Percentiles rank a stretch among this genome's conserved stretches.
Conservation (phyloP, 805 yeast genomes). For the Ogataea nitratoaversa region DNA sequence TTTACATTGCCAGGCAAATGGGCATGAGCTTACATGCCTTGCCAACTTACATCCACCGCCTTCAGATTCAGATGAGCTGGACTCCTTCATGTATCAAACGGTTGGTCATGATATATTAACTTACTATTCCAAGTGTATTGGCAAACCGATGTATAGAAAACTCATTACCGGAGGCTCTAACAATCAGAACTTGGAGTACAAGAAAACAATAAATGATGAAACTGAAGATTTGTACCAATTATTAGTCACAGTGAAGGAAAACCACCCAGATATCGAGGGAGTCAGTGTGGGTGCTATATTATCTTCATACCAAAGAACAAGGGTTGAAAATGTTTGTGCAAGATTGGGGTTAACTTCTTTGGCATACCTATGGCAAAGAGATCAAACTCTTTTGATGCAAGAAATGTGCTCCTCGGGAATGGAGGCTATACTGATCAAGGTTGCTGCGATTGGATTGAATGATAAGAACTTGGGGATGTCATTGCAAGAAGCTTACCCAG, state of each 20-base stretch:
- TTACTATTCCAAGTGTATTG: slow-evolving; percentile 63
- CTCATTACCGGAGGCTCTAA: slow-evolving; percentile 59
- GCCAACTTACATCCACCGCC: slow-evolving; percentile 74
- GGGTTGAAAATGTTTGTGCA: slow-evolving; percentile 88
- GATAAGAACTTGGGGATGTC: slow-evolving; percentile 64
- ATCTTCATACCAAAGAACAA: slow-evolving; percentile 89
- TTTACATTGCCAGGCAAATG: slow-evolving; percentile 76
- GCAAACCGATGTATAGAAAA: slow-evolving; percentile 73
- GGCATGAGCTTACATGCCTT: slow-evolving; percentile 80
- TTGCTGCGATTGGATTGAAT: slow-evolving; percentile 85
- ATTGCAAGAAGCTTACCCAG: slow-evolving; percentile 58
- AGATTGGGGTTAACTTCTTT: slow-evolving; percentile 65
- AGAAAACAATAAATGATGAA: slow-evolving; percentile 68
- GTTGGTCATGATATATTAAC: slow-evolving; percentile 84
- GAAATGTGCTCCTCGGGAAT: slow-evolving; percentile 68
- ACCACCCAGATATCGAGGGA: slow-evolving; percentile 72
- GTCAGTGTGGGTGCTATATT: slow-evolving; percentile 95
- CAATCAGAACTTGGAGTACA: slow-evolving; percentile 66
- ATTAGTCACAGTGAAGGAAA: slow-evolving; percentile 40
- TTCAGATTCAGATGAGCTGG: slow-evolving; percentile 60
- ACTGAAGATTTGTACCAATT: slow-evolving; percentile 75
- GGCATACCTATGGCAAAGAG: slow-evolving; percentile 86
- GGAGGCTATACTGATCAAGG: slow-evolving; percentile 86
- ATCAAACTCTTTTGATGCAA: slow-evolving; percentile 71
- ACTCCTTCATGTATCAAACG: slow-evolving; percentile 96